These are phyloP conservation scores for Metroxylon sagu DNA, from an alignment of 176 grass and related monocot species.

Conservation along the genomic window DNA sequence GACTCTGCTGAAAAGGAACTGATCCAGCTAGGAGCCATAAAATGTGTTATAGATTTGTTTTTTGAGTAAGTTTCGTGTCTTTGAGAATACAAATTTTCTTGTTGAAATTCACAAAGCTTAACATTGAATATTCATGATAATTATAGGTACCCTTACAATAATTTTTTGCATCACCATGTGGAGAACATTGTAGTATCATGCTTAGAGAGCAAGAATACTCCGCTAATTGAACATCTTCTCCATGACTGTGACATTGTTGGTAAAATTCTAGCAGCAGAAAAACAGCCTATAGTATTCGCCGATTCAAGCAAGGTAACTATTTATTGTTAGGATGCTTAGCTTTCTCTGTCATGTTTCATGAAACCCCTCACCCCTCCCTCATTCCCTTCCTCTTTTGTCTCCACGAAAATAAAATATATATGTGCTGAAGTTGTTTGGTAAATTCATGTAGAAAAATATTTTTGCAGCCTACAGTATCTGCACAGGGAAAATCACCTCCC, in stretches of 20 bases:
- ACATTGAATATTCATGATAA: neutral
- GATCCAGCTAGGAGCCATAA: constrained; percentile 71
- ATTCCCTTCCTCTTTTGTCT: neutral
- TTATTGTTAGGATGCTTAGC: too few species aligned
- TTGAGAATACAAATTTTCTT: neutral
- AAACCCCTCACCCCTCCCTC: neutral
- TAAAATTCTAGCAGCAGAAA: constrained; percentile 82
- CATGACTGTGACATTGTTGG: constrained; percentile 62
- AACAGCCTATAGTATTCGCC: constrained; percentile 40
- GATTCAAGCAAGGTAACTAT: constrained; percentile 52
- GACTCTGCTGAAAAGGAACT: constrained; percentile 62
- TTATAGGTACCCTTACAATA: constrained; percentile 88
- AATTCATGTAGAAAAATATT: neutral
- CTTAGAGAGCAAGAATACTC: constrained; percentile 68
- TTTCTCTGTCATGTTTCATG: too few species aligned
- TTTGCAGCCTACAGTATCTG: constrained; percentile 53
- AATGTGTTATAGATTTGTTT: constrained; percentile 65
- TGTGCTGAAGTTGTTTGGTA: too few species aligned
- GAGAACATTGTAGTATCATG: constrained; percentile 79
- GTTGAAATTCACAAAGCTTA: constrained; percentile 11
- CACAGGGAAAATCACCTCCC: constrained; percentile 49
- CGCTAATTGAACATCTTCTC: constrained; percentile 63
- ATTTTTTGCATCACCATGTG: constrained; percentile 95
- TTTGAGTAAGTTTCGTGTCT: constrained; percentile 66
- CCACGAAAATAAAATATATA: too few species aligned